phyloP scores from a whole-genome alignment of 371 early-diverging fungal species.

The Apophysomyces sp. region DNA sequence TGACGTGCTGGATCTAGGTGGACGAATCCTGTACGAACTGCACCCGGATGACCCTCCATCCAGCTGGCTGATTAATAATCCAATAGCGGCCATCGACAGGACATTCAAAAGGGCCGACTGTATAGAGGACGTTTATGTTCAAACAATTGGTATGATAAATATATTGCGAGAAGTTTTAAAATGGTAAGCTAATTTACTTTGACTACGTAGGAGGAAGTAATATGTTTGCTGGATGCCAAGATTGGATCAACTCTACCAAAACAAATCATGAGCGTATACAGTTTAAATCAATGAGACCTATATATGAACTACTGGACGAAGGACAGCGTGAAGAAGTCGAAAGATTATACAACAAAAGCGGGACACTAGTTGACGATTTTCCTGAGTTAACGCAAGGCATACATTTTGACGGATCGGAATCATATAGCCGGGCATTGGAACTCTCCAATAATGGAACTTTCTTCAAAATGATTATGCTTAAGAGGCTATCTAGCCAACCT shows the following conservation, averaged over 20 bases:
- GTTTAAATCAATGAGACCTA: background rate
- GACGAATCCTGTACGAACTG: background rate
- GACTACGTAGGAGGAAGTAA: background rate
- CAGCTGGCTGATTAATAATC: background rate
- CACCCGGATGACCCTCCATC: background rate
- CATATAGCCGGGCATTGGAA: background rate
- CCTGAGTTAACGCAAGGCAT: background rate
- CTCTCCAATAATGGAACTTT: background rate
- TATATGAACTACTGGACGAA: background rate
- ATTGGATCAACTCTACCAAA: background rate
- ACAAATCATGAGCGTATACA: background rate
- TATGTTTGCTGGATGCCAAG: background rate
- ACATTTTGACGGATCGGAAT: background rate
- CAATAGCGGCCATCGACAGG: background rate
- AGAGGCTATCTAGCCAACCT: background rate
- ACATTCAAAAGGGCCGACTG: background rate
- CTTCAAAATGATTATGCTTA: background rate
- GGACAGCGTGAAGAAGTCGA: background rate
- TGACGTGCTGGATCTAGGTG: background rate
- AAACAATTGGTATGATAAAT: background rate
- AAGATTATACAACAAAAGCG: background rate
- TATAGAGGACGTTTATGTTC: background rate
- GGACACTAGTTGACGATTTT: background rate
- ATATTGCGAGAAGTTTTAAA: background rate
- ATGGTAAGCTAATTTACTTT: background rate